A percentile compares a stretch with the other conserved stretches of the same genome.
phyloP scores from a whole-genome alignment of 805 yeast genomes.

The Candida nitratophila region DNA sequence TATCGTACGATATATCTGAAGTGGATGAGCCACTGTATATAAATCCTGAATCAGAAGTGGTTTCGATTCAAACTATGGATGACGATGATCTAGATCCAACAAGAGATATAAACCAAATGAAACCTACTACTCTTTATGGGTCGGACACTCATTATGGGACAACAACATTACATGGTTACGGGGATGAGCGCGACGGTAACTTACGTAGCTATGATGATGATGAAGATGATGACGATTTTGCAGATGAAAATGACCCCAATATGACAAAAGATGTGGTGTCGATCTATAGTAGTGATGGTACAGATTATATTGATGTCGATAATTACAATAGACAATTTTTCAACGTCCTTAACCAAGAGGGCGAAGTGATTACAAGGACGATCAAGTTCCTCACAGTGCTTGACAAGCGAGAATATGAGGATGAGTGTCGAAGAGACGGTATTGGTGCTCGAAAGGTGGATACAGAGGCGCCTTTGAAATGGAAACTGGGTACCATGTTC shows the following conservation, averaged over 20 bases:
- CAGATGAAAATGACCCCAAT: background rate
- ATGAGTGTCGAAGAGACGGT: background rate
- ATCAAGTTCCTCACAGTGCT: constrained; percentile 22
- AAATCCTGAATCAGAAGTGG: no score
- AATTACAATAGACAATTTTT: constrained; percentile 22
- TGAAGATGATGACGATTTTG: background rate
- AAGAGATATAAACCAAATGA: no score
- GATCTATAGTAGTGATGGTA: background rate
- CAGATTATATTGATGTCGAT: background rate
- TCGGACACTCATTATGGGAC: background rate
- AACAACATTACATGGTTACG: background rate
- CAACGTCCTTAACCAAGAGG: constrained; percentile 14
- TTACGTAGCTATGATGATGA: no score
- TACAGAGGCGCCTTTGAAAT: constrained; percentile 17
- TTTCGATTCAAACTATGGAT: background rate
- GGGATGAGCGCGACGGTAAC: no score
- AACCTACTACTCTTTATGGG: background rate
- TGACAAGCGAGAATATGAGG: constrained; percentile 20
- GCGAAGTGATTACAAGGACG: constrained; percentile 19
- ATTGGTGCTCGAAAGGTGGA: background rate
- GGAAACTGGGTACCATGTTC: constrained; percentile 19
- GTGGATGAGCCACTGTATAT: no score
- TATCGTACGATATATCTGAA: no score
- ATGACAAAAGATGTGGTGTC: background rate
- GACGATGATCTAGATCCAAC: background rate